Conservation (phyloP, 768 basidiomycete species). For the Leccinum sublutescens region DNA sequence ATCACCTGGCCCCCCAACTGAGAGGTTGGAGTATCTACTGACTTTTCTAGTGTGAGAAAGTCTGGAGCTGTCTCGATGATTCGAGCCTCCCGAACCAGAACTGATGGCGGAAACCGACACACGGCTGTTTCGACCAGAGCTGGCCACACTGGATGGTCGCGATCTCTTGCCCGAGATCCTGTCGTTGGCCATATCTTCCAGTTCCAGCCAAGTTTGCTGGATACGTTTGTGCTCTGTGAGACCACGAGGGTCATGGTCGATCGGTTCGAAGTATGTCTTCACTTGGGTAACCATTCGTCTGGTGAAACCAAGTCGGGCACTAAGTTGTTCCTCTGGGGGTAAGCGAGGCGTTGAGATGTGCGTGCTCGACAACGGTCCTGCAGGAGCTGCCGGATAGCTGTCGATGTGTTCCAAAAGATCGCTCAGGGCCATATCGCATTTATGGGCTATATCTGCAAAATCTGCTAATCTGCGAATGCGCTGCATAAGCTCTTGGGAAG, state of each 20-base stretch:
- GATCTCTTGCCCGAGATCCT: conserved; percentile 59
- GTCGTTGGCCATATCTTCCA: conserved; percentile 79
- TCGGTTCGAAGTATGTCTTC: conserved; percentile 37
- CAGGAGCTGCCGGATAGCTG: conserved; percentile 67
- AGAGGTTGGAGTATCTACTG: conserved; percentile 31
- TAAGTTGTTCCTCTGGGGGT: conserved; percentile 67
- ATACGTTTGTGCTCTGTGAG: conserved; percentile 61
- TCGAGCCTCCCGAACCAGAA: conserved; percentile 21
- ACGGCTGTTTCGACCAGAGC: conserved; percentile 61
- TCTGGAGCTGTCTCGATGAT: conserved; percentile 12
- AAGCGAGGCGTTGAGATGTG: conserved; percentile 41
- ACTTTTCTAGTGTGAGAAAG: conserved; percentile 25
- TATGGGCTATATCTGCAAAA: conserved; percentile 47
- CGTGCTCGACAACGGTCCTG: conserved; percentile 49
- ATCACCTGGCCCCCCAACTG: conserved; percentile 32
- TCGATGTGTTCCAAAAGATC: conserved; percentile 86
- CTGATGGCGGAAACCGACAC: conserved; percentile 46
- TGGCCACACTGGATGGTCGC: conserved; percentile 61
- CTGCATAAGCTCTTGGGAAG: conserved; percentile 46
- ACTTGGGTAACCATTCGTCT: conserved; percentile 48
- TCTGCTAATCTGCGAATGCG: conserved; percentile 54
- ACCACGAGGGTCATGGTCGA: conserved; percentile 62
- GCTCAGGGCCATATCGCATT: conserved; percentile 75
- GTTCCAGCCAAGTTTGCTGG: conserved; percentile 75
- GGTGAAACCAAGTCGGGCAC: conserved; percentile 63